Evolutionary conservation across 208 protist species (phyloP).

Genomic region (Wallacemonas rigidus): DNA sequence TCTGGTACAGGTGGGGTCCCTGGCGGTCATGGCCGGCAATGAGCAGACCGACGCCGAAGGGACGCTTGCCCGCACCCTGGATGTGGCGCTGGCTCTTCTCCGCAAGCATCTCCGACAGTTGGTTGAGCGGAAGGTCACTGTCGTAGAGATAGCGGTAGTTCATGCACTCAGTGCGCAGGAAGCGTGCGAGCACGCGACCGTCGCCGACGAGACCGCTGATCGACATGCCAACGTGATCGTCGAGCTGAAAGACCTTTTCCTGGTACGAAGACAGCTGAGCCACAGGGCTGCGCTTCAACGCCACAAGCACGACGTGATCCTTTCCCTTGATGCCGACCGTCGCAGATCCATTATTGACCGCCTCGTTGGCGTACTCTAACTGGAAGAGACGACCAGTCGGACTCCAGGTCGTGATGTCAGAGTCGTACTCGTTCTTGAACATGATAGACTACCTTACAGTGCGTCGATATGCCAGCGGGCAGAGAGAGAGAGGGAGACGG

Average conservation of each 20-base stretch:
- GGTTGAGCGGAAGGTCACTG: conserved; percentile 63
- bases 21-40: conserved; percentile 94
- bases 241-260: conserved; percentile 98
- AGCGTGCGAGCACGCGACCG: conserved; percentile 94
- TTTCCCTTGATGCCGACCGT: conserved; percentile 97
- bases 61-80: conserved; percentile 94
- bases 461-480: no score
- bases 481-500: no score
- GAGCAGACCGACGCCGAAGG: conserved; percentile 99
- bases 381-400: conserved; percentile 97
- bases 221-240: conserved; percentile 98
- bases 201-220: conserved; percentile 98
- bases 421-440: conserved; percentile 97
- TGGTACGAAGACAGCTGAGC: conserved; percentile 98
- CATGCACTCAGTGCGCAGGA: conserved; percentile 97
- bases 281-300: conserved; percentile 92
- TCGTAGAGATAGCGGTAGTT: conserved; percentile 96
- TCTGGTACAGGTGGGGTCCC: conserved; percentile 96
- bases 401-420: conserved; percentile 99
- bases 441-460: conserved; percentile 30
- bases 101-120: conserved; percentile 82
- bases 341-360: conserved; percentile 99
- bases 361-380: conserved; percentile 99
- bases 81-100: conserved; percentile 98
- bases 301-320: conserved; percentile 94